phyloP scores from a whole-genome alignment of 352 stramenopile genomes.

The Pythium rhizo-oryzae region DNA sequence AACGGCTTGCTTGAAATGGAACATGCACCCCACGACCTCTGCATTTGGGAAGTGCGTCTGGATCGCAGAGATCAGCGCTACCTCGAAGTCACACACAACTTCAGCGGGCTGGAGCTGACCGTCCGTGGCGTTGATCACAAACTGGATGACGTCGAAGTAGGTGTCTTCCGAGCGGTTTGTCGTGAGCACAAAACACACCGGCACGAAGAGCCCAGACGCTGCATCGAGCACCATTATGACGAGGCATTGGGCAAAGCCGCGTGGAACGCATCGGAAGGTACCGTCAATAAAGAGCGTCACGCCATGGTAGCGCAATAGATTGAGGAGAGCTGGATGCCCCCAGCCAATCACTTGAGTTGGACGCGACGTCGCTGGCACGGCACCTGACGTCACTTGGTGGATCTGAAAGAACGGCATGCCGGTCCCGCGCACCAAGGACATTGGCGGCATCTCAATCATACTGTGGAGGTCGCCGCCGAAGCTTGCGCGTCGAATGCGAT shows the following conservation, averaged over 20 bases:
- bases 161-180: slow-evolving; percentile 13
- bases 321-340: slow-evolving; percentile 23
- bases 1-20: slow-evolving; percentile 29
- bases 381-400: background rate
- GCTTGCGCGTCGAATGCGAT: background rate
- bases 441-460: slow-evolving; percentile 10
- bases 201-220: slow-evolving; percentile 15
- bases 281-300: slow-evolving; percentile 31
- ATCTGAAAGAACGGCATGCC: slow-evolving; percentile 5
- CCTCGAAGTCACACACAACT: slow-evolving; percentile 23
- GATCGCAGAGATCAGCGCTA: slow-evolving; percentile 13
- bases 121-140: background rate
- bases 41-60: slow-evolving; percentile 13
- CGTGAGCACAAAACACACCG: slow-evolving; percentile 27
- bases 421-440: background rate
- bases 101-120: slow-evolving; percentile 8
- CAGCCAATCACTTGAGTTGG: slow-evolving; percentile 22
- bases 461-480: slow-evolving; percentile 11
- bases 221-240: slow-evolving; percentile 32
- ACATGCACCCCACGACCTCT: slow-evolving; percentile 22
- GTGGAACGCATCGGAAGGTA: slow-evolving; percentile 32
- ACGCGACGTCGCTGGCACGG: background rate
- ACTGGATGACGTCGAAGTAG: slow-evolving; percentile 29
- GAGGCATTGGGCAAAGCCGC: slow-evolving; percentile 27
- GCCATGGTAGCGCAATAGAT: slow-evolving; percentile 27